Base-by-base conservation (phyloP, 2,329 filamentous ascomycete species). In the Aureobasidium sp. region DNA sequence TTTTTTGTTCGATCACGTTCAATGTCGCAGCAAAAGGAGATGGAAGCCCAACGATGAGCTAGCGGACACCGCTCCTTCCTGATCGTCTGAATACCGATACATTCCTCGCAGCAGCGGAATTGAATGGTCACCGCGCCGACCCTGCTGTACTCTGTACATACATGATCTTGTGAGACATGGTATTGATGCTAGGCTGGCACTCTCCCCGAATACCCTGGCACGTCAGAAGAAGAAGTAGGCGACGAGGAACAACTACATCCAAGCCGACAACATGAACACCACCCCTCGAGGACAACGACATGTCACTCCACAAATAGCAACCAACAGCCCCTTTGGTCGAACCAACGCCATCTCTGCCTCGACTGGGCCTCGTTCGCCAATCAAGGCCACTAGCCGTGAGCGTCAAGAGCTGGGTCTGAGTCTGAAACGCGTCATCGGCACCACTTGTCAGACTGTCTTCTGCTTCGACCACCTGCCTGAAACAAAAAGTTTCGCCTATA, bases 391-490 rank as follows among this genome's bases (percentile, higher is more conserved):
- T 41, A 29, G 20, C 10, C 53, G 52, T 15, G 61, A 48, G 2
- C 39, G 44, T 32, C 59, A 59, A 64, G 63, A 62, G 59, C 52
- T 64, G 26, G 57, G 63, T 29, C 27, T 64, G 47, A 59, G 34
- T 34, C 60, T 63, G 9, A 53, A 53, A 48, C 86, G 90, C 66
- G 91, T 97, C 63, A 89, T 97, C 70, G 94, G 94, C 51, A 96
- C 92, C 27, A 97, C 93, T 8, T 93, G 91, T 66, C 84, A 81
- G 67, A 89, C 89, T 5, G 87, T 91, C 44, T 92, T 89, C 71
- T 91, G 90, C 65, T 96, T 99, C 74, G 92, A 95, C 72, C 87
- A 84, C 66, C 85, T 93, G 64, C 80, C 87, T 44, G 84, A 87
- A 13, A 87, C 83, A 59, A 78, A 78, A 62, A 81, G 81, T 56